Evolutionary conservation across 257 asterid genomes (phyloP), one percentile per base, ranked within the genome.

Genomic region (Eustoma russellianum): DNA sequence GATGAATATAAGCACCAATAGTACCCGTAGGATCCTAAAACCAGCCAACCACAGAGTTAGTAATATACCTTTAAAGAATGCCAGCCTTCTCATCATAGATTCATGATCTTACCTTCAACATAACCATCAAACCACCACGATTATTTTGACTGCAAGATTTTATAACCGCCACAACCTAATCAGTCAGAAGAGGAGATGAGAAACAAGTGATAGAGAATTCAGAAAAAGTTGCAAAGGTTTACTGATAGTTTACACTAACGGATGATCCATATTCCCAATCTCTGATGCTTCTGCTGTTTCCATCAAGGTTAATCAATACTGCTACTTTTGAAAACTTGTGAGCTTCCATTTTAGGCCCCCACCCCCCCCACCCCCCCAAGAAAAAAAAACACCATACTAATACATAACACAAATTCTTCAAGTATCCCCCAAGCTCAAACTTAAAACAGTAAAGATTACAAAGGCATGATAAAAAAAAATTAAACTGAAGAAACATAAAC

Each of bases 1-100:
- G 91, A 78, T 87, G 98, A 71, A 92, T 68, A 64, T 70, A 84
- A 60, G 93, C 97, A 65, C 77, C 82, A 72, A 85, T 70, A 30
- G 80, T 77, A 64, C 97, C 98, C 0, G 98, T 82, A 28, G 93
- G 98, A 63, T 92, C 97, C 98, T 91, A 73, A 33, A 64, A 18
- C 63, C 60, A 28, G 56, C 47, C 58, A 41, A 56, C 33, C 48
- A 64, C 28, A 28, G 48, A 64, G 54, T 79, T 62, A 81, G 75
- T 56, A 9, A 33, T 38, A 44, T 38, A 16, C 13, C 45, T n/a
- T 48, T 18, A 35, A 62, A 30, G 13, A 40, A 10, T 12, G 46
- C 16, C 15, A 15, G 33, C 48, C 53, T 28, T 35, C 14, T 50
- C 19, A 11, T n/a, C 33, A 48, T 24, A 34, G 30, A 24, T 24